Evolutionary conservation across 1,284 basidiomycete species (phyloP).

Genomic region (Trametes polyzona): DNA sequence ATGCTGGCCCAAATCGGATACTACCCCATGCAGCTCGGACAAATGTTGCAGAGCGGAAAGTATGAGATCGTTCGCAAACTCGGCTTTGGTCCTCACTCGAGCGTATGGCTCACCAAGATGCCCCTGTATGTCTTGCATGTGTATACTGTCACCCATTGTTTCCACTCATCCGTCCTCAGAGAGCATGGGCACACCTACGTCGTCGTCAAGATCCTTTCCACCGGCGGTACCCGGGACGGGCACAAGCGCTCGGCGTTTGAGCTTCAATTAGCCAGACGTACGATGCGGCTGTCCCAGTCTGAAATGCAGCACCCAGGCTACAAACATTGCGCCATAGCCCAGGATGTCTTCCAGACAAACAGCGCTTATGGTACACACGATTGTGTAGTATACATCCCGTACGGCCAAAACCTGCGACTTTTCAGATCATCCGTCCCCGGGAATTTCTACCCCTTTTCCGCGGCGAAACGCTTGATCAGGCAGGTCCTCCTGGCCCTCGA

Average conservation of each 20-base stretch:
- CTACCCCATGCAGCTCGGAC: background rate
- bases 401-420: no score
- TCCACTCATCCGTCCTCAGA: background rate
- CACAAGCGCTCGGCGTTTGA: no score
- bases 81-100: background rate
- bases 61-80: background rate
- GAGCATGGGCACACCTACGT: background rate
- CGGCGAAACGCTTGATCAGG: conserved; percentile 48
- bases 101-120: background rate
- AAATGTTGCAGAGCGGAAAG: background rate
- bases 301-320: no score
- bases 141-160: background rate
- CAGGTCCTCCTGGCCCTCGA: conserved; percentile 52
- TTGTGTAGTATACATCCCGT: no score
- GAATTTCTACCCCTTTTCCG: no score
- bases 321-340: no score
- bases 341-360: no score
- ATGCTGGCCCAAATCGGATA: background rate
- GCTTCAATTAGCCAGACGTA: no score
- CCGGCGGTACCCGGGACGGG: no score
- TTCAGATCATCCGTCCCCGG: no score
- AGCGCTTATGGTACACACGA: no score
- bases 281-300: no score
- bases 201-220: background rate
- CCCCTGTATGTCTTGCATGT: background rate